Evolutionary conservation across 2,329 filamentous ascomycete genomes (phyloP).

Genomic region (Chaetoscypha palmicola): DNA sequence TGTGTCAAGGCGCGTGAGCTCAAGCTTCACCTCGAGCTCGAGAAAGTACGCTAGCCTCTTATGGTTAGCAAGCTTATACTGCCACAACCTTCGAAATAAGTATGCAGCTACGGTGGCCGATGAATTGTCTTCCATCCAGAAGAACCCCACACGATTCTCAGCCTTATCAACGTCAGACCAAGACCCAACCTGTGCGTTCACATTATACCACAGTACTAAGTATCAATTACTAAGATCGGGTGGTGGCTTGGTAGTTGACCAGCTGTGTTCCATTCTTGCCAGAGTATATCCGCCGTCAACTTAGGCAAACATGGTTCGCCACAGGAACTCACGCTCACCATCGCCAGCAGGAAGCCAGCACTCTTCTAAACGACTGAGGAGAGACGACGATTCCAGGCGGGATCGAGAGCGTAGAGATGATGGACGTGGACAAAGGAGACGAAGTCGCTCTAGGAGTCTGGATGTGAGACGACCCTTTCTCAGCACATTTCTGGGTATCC

Average conservation of each 20-base stretch:
- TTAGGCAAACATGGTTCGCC: constrained; percentile 48
- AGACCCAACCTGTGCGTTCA: too few relatives aligned
- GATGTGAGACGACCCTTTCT: constrained; percentile 56
- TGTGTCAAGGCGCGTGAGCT: not conserved
- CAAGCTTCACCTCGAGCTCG: not conserved
- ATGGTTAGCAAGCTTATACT: too few relatives aligned
- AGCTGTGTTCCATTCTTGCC: constrained; percentile 13
- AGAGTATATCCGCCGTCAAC: constrained; percentile 34
- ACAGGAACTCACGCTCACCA: constrained; percentile 72
- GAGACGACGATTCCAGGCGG: constrained; percentile 42
- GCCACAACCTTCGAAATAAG: too few relatives aligned
- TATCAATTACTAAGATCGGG: too few relatives aligned
- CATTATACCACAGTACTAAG: too few relatives aligned
- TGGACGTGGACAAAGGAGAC: constrained; percentile 43
- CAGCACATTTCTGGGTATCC: too few relatives aligned
- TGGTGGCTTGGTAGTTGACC: not conserved
- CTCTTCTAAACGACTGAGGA: constrained; percentile 52
- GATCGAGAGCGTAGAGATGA: constrained; percentile 42
- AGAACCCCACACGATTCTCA: constrained; percentile 1
- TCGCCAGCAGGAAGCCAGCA: constrained; percentile 83
- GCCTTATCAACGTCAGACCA: not conserved
- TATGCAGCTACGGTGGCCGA: too few relatives aligned
- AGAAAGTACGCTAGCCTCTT: constrained; percentile 2
- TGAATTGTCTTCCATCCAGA: too few relatives aligned
- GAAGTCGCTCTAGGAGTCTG: constrained; percentile 53